phyloP scores from a whole-genome alignment of 169 alveolate genomes.

The Eimeria sp. region DNA sequence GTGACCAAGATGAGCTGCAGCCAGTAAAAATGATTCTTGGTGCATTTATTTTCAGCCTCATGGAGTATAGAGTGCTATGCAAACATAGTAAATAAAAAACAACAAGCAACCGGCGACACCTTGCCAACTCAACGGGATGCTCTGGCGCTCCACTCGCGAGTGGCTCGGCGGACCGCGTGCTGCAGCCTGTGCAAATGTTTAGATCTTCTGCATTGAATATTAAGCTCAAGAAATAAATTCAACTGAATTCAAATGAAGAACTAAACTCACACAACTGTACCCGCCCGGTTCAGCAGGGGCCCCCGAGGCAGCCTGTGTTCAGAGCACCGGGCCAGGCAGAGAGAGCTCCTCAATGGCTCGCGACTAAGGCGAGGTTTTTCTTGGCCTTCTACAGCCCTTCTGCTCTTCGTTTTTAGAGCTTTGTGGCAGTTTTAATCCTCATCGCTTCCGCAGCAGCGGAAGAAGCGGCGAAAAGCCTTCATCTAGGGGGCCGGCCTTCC shows the following conservation, averaged over 20 bases:
- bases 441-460: neutral
- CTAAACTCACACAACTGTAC: neutral
- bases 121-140: conserved; percentile 15
- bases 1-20: neutral
- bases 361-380: neutral
- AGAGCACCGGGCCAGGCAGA: conserved; percentile 61
- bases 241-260: neutral
- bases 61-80: neutral
- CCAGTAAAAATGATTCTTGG: neutral
- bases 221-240: neutral
- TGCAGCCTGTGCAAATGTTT: neutral
- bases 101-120: neutral
- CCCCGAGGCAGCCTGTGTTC: conserved; percentile 63
- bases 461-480: conserved; percentile 16
- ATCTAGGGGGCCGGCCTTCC: conserved; percentile 34
- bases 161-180: conserved; percentile 7
- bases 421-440: neutral
- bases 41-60: neutral
- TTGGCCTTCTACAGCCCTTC: conserved; percentile 20
- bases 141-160: conserved; percentile 22
- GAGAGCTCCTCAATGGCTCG: conserved; percentile 42
- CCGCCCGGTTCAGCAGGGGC: conserved; percentile 25
- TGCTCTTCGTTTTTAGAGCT: conserved; percentile 15
- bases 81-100: neutral
- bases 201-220: conserved; percentile 1